These are phyloP conservation scores for Musa acuminata DNA, from an alignment of 176 grass and related monocot species.

Conservation along the genomic window DNA sequence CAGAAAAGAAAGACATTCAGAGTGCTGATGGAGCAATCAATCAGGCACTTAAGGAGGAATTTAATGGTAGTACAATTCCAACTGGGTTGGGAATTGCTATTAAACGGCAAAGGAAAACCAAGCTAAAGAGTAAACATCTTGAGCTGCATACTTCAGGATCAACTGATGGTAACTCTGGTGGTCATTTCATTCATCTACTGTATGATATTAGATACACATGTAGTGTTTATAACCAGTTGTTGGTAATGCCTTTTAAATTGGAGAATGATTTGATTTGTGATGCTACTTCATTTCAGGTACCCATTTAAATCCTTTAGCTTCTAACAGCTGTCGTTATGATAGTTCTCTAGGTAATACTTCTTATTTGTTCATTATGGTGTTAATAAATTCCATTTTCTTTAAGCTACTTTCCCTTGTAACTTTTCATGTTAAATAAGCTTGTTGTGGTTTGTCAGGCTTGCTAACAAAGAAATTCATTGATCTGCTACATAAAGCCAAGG, in stretches of 20 bases:
- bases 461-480: constrained; percentile 88
- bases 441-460: constrained; percentile 45
- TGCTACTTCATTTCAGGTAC: constrained; percentile 3
- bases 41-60: background rate
- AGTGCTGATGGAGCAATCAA: background rate
- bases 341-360: constrained; percentile 71
- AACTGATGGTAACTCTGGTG: background rate
- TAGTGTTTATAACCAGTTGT: background rate
- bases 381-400: background rate
- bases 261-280: background rate
- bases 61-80: background rate
- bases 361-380: background rate
- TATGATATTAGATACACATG: background rate
- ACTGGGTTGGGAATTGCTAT: background rate
- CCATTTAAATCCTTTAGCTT: background rate
- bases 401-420: background rate
- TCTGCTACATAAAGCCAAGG: constrained; percentile 67
- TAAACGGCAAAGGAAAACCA: constrained; percentile 8
- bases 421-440: constrained; percentile 1
- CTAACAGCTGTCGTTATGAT: constrained; percentile 66
- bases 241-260: background rate
- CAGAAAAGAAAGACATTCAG: background rate
- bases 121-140: background rate
- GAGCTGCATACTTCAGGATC: background rate
- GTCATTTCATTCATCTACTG: background rate